Evolutionary conservation across 441 rosid species (phyloP).

Genomic region (Arabidopsis hybrid): DNA sequence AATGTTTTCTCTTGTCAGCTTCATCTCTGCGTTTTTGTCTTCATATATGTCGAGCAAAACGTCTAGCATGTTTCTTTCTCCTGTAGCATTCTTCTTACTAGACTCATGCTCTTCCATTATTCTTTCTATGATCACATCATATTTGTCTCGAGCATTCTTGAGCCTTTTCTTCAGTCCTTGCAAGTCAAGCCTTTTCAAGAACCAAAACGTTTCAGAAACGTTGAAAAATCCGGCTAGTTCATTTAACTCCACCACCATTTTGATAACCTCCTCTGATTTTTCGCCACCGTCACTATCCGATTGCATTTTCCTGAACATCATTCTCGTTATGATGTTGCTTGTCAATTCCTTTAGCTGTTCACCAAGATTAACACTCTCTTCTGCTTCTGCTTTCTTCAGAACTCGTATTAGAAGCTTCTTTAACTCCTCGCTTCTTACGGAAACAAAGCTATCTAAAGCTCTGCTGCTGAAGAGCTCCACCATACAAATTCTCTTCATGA

Average conservation of each 20-base stretch:
- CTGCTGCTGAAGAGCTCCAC: constrained; percentile 59
- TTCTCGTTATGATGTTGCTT: constrained; percentile 62
- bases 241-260: constrained; percentile 61
- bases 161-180: constrained; percentile 66
- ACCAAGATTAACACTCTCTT: constrained; percentile 54
- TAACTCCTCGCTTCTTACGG: constrained; percentile 58
- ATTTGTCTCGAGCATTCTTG: constrained; percentile 57
- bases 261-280: constrained; percentile 55
- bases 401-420: constrained; percentile 45
- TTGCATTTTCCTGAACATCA: constrained; percentile 56
- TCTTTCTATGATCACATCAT: constrained; percentile 62
- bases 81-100: constrained; percentile 38
- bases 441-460: constrained; percentile 52
- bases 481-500: constrained; percentile 82
- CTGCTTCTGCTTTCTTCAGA: constrained; percentile 50
- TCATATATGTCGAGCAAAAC: constrained; percentile 60
- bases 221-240: constrained; percentile 63
- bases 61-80: constrained; percentile 59
- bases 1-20: constrained; percentile 64
- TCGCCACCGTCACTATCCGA: constrained; percentile 42
- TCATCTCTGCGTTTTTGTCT: constrained; percentile 61
- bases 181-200: constrained; percentile 62
- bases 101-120: constrained; percentile 62
- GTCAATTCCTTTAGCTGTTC: constrained; percentile 63
- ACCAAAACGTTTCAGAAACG: constrained; percentile 69